phyloP scores from a whole-genome alignment of 768 basidiomycete species.

The Lepiota venenata region DNA sequence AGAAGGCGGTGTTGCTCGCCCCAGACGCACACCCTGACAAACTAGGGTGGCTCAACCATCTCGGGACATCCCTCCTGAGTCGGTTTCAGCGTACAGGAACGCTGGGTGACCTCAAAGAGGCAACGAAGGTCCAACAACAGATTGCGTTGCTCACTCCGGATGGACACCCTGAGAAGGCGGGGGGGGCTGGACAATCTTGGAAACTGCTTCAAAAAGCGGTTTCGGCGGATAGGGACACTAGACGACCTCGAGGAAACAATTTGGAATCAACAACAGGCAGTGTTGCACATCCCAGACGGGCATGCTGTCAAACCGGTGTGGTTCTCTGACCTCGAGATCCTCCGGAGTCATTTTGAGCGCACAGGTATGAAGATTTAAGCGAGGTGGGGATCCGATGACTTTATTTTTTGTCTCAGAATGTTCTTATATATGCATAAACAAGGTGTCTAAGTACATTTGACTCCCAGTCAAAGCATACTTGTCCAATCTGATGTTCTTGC shows the following conservation, averaged over 20 bases:
- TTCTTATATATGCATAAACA: not conserved
- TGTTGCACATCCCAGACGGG: conserved; percentile 6
- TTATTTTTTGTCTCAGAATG: not conserved
- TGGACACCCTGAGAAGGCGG: not conserved
- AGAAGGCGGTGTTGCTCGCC: not conserved
- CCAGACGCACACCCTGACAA: not conserved
- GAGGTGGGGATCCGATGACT: not conserved
- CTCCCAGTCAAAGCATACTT: too few relatives aligned
- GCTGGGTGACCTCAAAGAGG: too few relatives aligned
- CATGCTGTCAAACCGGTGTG: not conserved
- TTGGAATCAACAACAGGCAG: conserved; percentile 1
- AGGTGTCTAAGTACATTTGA: too few relatives aligned
- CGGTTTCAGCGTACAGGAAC: too few relatives aligned
- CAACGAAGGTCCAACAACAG: too few relatives aligned
- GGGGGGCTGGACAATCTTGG: conserved; percentile 17
- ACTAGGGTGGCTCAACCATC: too few relatives aligned
- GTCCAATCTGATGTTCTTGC: not conserved
- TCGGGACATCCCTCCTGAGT: too few relatives aligned
- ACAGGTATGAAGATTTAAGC: not conserved
- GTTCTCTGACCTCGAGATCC: not conserved
- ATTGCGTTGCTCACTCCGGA: not conserved
- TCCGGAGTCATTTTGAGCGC: not conserved
- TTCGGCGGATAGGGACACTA: conserved; percentile 1
- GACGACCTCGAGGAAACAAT: conserved; percentile 23
- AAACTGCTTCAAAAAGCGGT: conserved; percentile 5